Evolutionary conservation across 139 green algal genomes (phyloP).

Genomic region (Monoraphidium neglectum): DNA sequence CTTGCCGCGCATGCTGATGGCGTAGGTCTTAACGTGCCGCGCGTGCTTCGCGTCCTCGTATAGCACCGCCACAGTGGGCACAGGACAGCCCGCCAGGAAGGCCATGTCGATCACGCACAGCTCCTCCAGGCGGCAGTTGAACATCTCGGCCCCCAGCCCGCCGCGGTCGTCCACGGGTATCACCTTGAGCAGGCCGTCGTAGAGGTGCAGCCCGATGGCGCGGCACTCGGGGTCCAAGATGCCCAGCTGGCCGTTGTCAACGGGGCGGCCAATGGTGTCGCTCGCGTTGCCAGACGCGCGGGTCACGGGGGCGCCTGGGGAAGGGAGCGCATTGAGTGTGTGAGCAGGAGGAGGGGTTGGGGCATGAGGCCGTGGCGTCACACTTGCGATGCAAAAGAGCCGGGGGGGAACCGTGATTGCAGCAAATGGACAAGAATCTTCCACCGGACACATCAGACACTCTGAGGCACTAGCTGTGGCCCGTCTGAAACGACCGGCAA

Average conservation of each 20-base stretch:
- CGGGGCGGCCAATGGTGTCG: slow-evolving; percentile 81
- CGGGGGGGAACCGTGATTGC: too few species aligned
- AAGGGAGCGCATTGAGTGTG: not conserved
- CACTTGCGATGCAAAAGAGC: too few species aligned
- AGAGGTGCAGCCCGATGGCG: slow-evolving; percentile 92
- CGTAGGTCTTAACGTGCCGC: slow-evolving; percentile 81
- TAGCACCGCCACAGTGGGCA: slow-evolving; percentile 87
- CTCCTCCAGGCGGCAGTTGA: slow-evolving; percentile 90
- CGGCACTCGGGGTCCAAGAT: slow-evolving; percentile 81
- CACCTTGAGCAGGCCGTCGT: slow-evolving; percentile 96
- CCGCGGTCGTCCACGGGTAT: slow-evolving; percentile 69
- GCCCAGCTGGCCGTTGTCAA: slow-evolving; percentile 83
- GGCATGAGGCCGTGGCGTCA: not conserved
- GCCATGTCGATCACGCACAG: slow-evolving; percentile 81
- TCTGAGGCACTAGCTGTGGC: too few species aligned
- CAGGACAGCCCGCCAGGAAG: slow-evolving; percentile 63
- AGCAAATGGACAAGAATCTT: too few species aligned
- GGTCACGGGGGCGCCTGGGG: slow-evolving; percentile 54
- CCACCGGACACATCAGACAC: too few species aligned
- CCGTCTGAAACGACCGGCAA: too few species aligned
- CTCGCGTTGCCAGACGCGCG: slow-evolving; percentile 79
- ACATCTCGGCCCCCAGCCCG: slow-evolving; percentile 76
- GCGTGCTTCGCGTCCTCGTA: slow-evolving; percentile 91
- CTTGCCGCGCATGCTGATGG: slow-evolving; percentile 17
- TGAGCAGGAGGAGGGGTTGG: not conserved